Percentiles rank a stretch among this genome's conserved stretches.
Evolutionary conservation across 495 filamentous ascomycete species (phyloP).

Genomic region (Bathelium albidoporum): DNA sequence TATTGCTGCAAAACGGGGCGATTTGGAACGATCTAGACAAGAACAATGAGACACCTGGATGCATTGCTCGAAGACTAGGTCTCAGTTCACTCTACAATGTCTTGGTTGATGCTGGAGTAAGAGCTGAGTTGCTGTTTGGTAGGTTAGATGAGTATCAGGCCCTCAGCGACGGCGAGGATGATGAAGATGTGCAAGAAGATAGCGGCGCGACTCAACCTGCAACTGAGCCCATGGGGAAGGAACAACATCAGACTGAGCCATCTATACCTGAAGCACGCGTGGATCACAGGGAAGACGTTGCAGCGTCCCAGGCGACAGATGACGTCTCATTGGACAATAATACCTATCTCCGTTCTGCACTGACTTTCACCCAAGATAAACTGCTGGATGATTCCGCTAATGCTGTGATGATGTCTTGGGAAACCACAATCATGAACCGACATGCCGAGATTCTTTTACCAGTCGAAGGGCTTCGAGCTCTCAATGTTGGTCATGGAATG

Average conservation of each 20-base stretch:
- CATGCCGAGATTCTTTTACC: slow-evolving; percentile 58
- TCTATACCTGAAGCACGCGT: neutral
- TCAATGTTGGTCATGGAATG: slow-evolving; percentile 95
- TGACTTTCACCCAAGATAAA: slow-evolving; percentile 63
- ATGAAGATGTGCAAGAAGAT: slow-evolving; percentile 13
- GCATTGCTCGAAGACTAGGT: slow-evolving; percentile 64
- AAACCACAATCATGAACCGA: slow-evolving; percentile 76
- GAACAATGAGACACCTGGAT: slow-evolving; percentile 83
- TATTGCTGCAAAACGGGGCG: slow-evolving; percentile 75
- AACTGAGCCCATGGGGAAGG: neutral
- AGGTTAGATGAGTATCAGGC: slow-evolving; percentile 49
- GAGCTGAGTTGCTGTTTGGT: slow-evolving; percentile 72
- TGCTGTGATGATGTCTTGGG: slow-evolving; percentile 98
- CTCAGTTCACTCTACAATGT: slow-evolving; percentile 66
- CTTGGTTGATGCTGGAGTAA: slow-evolving; percentile 82
- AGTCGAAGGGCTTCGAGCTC: slow-evolving; percentile 50
- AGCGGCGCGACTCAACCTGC: slow-evolving; percentile 1
- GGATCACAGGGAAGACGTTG: neutral
- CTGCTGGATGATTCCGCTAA: slow-evolving; percentile 74
- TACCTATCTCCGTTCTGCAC: slow-evolving; percentile 64
- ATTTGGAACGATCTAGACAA: slow-evolving; percentile 95
- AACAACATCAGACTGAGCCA: neutral
- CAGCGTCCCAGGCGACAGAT: neutral
- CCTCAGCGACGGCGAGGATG: slow-evolving; percentile 48
- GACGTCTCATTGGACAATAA: slow-evolving; percentile 33